Evolutionary conservation across 2,329 filamentous ascomycete genomes (phyloP), one percentile per base, ranked within the genome.

Genomic region (Arachnomyces sp.): DNA sequence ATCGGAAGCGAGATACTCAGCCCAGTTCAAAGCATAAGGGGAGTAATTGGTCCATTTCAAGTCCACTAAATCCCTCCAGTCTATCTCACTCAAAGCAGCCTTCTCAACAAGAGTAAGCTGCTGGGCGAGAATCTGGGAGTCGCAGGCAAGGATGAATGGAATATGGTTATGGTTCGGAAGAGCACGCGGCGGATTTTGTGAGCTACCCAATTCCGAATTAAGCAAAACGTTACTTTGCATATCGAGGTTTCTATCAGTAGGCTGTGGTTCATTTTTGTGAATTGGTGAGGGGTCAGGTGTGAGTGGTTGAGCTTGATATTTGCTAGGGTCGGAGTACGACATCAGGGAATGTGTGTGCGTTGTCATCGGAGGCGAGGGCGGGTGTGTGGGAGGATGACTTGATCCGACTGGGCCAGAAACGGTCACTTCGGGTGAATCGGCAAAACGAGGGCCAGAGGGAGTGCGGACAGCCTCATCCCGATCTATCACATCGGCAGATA

Each of bases 101-200:
- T 80, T 78, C 52, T 82, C 78, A 32, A 82, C 71, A 44, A 82
- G 63, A 2, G 77, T 82, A 43, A 82, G 69, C 52, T 82, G 78
- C 52, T 81, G 72, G 2, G 78, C 77, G 38, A 82, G 66, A 3
- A 72, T 55, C 43, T 76, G 70, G 2, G 78, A 78, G 50, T 78
- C 75, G 43, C 75, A 79, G 1, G 75, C 74, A n/a, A 82, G 65
- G 18, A 82, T 62, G 51, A 82, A 82, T 1, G 78, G 77, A 15
- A 80, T 60, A 54, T 82, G 78, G 7, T 65, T 56, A 18, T 56
- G 43, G 43, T 31, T 52, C 40, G 34, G 44, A 28, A 12, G 41
- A 36, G 44, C 36, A 38, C 45, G 18, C 41, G 28, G 8, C 41
- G 40, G 6, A 31, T 45, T 47, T 8, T 44, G 18, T 17, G 44